phyloP scores from a whole-genome alignment of 2,329 filamentous ascomycete genomes.

The Cercospora nicotianae region DNA sequence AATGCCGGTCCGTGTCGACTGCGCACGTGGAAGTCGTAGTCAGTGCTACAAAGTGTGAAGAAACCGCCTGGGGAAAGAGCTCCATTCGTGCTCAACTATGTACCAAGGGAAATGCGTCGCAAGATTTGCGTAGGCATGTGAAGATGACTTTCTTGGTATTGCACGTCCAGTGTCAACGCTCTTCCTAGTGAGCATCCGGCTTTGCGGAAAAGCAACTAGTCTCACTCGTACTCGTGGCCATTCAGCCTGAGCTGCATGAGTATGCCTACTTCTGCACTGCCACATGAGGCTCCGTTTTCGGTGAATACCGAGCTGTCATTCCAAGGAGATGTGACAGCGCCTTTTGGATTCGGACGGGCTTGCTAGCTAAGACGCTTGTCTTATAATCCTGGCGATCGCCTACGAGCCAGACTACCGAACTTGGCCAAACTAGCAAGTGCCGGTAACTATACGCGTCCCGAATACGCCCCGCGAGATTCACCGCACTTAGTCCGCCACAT shows the following conservation, averaged over 20 bases:
- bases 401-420: not conserved
- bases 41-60: not conserved
- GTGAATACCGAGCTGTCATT: not conserved
- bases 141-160: not conserved
- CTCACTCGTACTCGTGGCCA: not conserved
- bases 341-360: not conserved
- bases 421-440: not conserved
- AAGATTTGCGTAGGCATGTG: slow-evolving; percentile 1
- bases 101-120: not conserved
- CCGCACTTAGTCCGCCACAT: not conserved
- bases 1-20: not conserved
- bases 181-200: not conserved
- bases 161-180: not conserved
- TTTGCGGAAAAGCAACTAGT: not conserved
- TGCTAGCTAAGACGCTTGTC: not conserved
- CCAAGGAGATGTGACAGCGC: not conserved
- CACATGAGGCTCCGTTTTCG: not conserved
- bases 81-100: not conserved
- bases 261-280: not conserved
- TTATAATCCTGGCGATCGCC: not conserved
- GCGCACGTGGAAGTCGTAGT: not conserved
- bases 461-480: not conserved
- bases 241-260: not conserved
- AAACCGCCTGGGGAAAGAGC: not conserved
- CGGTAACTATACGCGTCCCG: not conserved